A percentile compares a stretch with the other conserved stretches of the same genome.
These are phyloP conservation scores for Heterobasidion parviporum DNA, from an alignment of 1,284 basidiomycete genomes.

Conservation along the genomic window DNA sequence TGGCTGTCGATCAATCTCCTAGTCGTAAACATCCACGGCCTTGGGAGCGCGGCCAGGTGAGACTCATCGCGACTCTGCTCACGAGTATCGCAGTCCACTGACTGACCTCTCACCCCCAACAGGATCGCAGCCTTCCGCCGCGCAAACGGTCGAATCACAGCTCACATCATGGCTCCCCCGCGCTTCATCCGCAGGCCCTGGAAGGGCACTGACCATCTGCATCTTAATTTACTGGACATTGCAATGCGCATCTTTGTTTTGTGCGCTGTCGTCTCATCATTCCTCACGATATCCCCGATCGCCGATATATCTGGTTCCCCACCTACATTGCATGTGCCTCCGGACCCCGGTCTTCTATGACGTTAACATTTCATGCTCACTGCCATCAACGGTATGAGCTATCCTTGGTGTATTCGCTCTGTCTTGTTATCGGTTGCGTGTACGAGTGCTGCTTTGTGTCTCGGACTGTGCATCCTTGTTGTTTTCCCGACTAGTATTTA, in stretches of 20 bases:
- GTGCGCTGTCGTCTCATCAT: background rate
- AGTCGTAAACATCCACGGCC: conserved; percentile 11
- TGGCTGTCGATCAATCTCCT: background rate
- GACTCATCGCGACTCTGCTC: background rate
- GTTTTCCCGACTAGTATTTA: background rate
- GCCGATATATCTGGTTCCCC: background rate
- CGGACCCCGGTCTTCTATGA: background rate
- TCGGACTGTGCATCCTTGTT: background rate
- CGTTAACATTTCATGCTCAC: background rate
- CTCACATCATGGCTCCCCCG: conserved; percentile 7
- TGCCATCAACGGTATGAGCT: background rate
- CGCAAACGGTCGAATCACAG: conserved; percentile 13
- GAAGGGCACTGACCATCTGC: background rate
- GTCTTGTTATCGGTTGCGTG: background rate
- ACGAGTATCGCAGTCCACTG: background rate
- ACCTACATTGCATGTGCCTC: background rate
- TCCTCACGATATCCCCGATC: background rate
- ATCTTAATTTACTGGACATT: background rate
- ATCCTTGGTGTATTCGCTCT: background rate
- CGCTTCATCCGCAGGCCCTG: conserved; percentile 1
- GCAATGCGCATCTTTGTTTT: background rate
- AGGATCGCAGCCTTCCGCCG: background rate
- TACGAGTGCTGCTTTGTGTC: background rate
- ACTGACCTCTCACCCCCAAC: background rate
- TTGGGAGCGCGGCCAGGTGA: conserved; percentile 11